Conservation (phyloP, 805 yeast species). For the Zygosaccharomyces bisporus region DNA sequence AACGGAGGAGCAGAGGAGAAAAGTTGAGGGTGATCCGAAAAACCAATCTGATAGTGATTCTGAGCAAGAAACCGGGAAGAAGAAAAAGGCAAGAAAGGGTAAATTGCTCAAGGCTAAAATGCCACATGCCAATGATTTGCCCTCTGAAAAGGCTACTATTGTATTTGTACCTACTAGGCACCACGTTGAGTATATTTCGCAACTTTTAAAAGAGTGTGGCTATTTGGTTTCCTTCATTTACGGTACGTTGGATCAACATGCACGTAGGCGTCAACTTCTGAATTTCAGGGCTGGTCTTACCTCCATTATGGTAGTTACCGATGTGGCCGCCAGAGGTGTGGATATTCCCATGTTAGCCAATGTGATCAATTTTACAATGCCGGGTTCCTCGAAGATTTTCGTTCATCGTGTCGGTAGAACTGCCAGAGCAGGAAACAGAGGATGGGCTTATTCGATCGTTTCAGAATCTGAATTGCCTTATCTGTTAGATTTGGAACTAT, state of each 20-base stretch:
- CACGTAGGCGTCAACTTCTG: constrained; percentile 82
- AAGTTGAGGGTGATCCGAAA: constrained; percentile 46
- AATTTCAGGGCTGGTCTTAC: constrained; percentile 83
- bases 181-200: constrained; percentile 88
- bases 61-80: constrained; percentile 35
- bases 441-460: constrained; percentile 94
- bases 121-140: constrained; percentile 79
- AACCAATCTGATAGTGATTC: constrained; percentile 50
- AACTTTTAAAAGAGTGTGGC: constrained; percentile 68
- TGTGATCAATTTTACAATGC: constrained; percentile 86
- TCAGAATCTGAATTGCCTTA: constrained; percentile 86
- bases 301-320: constrained; percentile 89
- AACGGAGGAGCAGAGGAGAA: constrained; percentile 59
- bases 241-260: constrained; percentile 92
- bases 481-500: constrained; percentile 81
- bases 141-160: constrained; percentile 82
- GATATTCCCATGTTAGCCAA: constrained; percentile 96
- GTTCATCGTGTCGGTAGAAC: constrained; percentile 98
- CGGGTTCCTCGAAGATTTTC: constrained; percentile 88
- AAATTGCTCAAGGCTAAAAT: constrained; percentile 50
- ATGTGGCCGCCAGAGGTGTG: constrained; percentile 98
- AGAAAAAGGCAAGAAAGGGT: constrained; percentile 37
- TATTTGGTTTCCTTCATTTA: constrained; percentile 86
- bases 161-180: constrained; percentile 96
- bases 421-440: constrained; percentile 96